These are phyloP conservation scores for Telfairia occidentalis DNA, from an alignment of 331 rosid genomes.

Conservation along the genomic window DNA sequence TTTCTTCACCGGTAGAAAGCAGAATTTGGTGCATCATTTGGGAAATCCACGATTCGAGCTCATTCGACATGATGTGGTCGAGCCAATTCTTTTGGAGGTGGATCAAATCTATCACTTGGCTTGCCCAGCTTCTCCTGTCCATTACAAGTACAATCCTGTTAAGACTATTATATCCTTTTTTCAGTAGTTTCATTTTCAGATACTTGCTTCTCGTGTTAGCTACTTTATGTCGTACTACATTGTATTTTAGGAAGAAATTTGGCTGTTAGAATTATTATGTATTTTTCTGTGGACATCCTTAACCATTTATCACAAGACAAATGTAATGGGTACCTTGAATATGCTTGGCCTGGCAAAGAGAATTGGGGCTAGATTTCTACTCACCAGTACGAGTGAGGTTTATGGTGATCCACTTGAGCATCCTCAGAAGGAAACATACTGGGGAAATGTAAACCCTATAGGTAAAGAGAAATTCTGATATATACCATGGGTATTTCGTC, in stretches of 20 bases:
- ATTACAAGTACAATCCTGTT: constrained; percentile 82
- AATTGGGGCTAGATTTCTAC: constrained; percentile 86
- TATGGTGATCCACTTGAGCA: constrained; percentile 97
- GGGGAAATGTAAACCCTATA: constrained; percentile 99
- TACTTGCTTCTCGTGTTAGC: neutral
- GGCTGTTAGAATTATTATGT: neutral
- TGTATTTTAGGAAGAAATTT: neutral
- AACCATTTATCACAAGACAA: constrained; percentile 60
- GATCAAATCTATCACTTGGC: constrained; percentile 99
- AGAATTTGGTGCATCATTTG: constrained; percentile 65
- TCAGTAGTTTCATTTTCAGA: neutral
- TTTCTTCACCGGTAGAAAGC: constrained; percentile 91
- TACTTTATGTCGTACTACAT: neutral
- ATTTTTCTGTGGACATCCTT: neutral
- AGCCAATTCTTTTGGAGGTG: constrained; percentile 81
- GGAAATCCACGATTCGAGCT: constrained; percentile 85
- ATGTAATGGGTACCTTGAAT: constrained; percentile 96
- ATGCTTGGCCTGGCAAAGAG: constrained; percentile 98
- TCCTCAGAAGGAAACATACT: constrained; percentile 96
- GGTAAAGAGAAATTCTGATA: constrained; percentile 30
- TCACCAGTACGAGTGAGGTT: constrained; percentile 96
- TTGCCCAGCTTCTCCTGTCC: constrained; percentile 96
- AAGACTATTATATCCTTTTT: constrained; percentile 53
- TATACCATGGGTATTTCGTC: neutral
- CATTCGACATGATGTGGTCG: constrained; percentile 91